Evolutionary conservation across 306 rosid genomes (phyloP).

Genomic region (Medicago lupulina): DNA sequence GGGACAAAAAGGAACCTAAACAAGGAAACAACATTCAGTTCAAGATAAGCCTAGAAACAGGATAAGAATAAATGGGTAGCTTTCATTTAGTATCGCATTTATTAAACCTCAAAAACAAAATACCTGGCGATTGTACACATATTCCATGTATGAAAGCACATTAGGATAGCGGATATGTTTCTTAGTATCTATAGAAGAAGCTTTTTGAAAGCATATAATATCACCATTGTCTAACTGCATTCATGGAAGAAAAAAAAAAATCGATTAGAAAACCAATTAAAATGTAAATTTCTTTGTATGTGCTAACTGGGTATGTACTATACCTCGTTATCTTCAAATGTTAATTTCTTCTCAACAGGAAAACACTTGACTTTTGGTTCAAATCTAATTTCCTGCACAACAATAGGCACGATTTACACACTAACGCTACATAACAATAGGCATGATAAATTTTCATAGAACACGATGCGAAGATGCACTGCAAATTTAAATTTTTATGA

Average conservation of each 20-base stretch:
- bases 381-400: neutral
- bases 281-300: neutral
- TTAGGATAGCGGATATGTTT: neutral
- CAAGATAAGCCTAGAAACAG: neutral
- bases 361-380: neutral
- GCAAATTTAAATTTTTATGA: no score
- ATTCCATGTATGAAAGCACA: neutral
- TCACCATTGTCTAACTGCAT: neutral
- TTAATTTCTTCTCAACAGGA: neutral
- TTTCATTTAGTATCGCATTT: neutral
- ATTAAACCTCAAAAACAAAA: neutral
- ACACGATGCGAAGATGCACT: no score
- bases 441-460: neutral
- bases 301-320: neutral
- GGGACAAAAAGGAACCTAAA: neutral
- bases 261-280: neutral
- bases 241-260: neutral
- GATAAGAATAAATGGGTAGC: no score
- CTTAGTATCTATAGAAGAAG: neutral
- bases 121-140: neutral
- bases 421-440: no score
- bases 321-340: neutral
- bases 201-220: slow-evolving; percentile 11
- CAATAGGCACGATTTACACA: neutral
- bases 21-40: neutral